Evolutionary conservation across 768 basidiomycete species (phyloP), one percentile per base, ranked within the genome.

Genomic region (Dioszegia aurantiaca): DNA sequence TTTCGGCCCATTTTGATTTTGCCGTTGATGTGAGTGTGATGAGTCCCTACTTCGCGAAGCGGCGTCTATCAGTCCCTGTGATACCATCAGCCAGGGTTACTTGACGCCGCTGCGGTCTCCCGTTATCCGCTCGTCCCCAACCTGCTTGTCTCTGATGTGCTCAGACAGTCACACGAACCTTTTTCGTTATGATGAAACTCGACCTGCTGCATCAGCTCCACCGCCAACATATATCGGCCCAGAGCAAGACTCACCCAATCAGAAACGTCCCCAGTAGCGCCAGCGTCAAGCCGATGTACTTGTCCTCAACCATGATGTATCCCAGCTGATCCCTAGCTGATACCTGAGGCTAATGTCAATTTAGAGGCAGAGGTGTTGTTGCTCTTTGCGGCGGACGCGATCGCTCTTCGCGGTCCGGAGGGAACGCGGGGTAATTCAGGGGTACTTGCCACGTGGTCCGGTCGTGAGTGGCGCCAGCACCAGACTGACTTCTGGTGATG

Each of bases 111-210:
- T n/a, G n/a, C n/a, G n/a, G n/a, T n/a, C n/a, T n/a, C n/a, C n/a
- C n/a, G n/a, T n/a, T n/a, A n/a, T n/a, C n/a, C n/a, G n/a, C n/a
- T n/a, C n/a, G n/a, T n/a, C n/a, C n/a, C n/a, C n/a, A n/a, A n/a
- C n/a, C n/a, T n/a, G n/a, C n/a, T n/a, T n/a, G n/a, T n/a, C n/a
- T n/a, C n/a, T n/a, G n/a, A n/a, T n/a, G n/a, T n/a, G n/a, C n/a
- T n/a, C n/a, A n/a, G 16, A 56, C 5, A 43, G n/a, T 30, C 78
- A 64, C 49, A 88, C 33, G 33, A 33, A 33, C 94, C 87, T 95
- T 98, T 84, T 99, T 99, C 17, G 94, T 99, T 74, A 99, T 94
- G 73, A 99, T 95, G 77, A 92, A 95, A 77, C 91, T 94, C 37
- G 87, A 89, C 48, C 95, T 77, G 56, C 9, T 11, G 10, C 33